These are phyloP conservation scores for Mycena olivaceomarginata DNA, from an alignment of 768 basidiomycete genomes.

Conservation along the genomic window DNA sequence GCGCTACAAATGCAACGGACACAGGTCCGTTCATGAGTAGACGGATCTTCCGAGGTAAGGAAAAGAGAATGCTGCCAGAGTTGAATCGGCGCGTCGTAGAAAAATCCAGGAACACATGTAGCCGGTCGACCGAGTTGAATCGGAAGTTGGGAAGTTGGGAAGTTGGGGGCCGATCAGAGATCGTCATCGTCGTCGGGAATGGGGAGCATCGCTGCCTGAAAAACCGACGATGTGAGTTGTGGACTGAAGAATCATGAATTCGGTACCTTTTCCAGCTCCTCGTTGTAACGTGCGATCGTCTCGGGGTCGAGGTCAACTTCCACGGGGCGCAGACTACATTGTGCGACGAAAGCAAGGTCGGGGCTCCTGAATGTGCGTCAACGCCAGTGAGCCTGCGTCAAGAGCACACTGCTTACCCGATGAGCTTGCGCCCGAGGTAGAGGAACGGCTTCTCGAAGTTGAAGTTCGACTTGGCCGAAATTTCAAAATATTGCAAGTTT, in stretches of 20 bases:
- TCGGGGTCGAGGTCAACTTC: not conserved
- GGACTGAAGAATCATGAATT: not conserved
- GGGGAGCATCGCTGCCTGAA: not conserved
- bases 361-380: not conserved
- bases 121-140: not conserved
- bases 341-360: not conserved
- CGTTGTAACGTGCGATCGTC: not conserved
- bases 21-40: not conserved
- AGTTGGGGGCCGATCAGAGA: not conserved
- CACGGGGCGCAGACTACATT: not conserved
- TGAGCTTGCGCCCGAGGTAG: not conserved
- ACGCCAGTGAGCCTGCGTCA: not conserved
- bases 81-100: not conserved
- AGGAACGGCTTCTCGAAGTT: not conserved
- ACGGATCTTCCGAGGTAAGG: not conserved
- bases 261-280: not conserved
- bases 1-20: not conserved
- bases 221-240: not conserved
- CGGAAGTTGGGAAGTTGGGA: not conserved
- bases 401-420: not conserved
- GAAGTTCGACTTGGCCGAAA: not conserved
- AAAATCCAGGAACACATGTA: too few species aligned
- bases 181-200: not conserved
- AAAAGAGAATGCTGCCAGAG: not conserved
- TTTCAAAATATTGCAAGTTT: not conserved